phyloP scores from a whole-genome alignment of 1,139 yeast species.

The Ogataea hybrid region DNA sequence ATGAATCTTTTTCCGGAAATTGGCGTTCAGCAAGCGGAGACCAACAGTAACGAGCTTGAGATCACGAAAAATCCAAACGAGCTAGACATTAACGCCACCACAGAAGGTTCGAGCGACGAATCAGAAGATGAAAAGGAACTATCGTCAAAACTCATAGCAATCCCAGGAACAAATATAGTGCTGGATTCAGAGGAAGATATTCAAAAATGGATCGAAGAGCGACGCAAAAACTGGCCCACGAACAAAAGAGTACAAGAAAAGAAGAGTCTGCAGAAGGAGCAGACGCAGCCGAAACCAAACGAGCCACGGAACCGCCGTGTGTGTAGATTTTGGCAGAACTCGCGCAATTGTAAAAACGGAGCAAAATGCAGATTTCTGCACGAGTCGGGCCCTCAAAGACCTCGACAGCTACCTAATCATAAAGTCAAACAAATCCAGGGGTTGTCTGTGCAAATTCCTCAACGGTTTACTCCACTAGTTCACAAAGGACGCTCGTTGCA shows the following conservation, averaged over 20 bases:
- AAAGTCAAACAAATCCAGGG: conserved; percentile 37
- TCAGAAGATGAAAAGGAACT: conserved; percentile 14
- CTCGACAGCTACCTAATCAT: conserved; percentile 29
- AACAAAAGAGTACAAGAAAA: conserved; percentile 43
- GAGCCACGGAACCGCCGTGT: conserved; percentile 23
- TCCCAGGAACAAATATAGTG: conserved; percentile 64
- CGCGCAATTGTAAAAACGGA: conserved; percentile 48
- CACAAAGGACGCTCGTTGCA: conserved; percentile 40
- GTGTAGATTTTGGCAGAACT: conserved; percentile 44
- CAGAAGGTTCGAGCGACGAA: conserved; percentile 6
- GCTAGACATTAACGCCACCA: conserved; percentile 1
- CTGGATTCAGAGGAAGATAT: conserved; percentile 71
- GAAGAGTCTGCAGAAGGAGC: conserved; percentile 13
- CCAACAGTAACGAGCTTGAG: neutral
- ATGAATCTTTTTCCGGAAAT: conserved; percentile 22
- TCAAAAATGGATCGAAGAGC: conserved; percentile 74
- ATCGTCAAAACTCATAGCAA: conserved; percentile 24
- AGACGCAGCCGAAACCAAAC: conserved; percentile 12
- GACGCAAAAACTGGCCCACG: conserved; percentile 78
- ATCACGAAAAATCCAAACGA: conserved; percentile 7
- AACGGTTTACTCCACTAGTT: conserved; percentile 38
- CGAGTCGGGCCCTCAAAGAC: conserved; percentile 5
- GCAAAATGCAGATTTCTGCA: conserved; percentile 40
- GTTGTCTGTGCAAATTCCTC: conserved; percentile 43
- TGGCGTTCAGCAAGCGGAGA: neutral